Percentiles rank a stretch among this genome's conserved stretches.
phyloP scores from a whole-genome alignment of 352 stramenopile genomes.

The Saprolegnia diclina region DNA sequence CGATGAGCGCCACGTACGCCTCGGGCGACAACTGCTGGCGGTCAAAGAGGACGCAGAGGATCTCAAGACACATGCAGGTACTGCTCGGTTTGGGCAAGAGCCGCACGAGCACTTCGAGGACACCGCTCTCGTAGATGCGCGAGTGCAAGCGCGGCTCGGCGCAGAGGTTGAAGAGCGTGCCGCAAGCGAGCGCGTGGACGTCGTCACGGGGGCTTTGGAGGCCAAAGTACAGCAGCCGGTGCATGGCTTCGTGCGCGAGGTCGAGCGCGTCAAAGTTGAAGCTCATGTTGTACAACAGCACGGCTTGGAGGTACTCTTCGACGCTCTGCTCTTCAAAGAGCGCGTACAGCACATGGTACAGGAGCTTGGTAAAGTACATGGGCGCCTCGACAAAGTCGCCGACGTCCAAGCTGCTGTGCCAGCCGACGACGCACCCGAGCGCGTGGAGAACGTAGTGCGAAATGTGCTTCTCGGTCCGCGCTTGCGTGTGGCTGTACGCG shows the following conservation, averaged over 20 bases:
- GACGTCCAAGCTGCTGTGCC: constrained; percentile 33
- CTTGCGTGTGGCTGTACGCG: constrained; percentile 36
- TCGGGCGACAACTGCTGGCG: constrained; percentile 37
- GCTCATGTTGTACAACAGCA: constrained; percentile 71
- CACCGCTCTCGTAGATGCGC: constrained; percentile 34
- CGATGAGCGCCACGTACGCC: constrained; percentile 40
- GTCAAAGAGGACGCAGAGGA: constrained; percentile 62
- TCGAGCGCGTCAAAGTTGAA: constrained; percentile 58
- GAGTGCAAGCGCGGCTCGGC: constrained; percentile 54
- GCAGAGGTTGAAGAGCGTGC: constrained; percentile 59
- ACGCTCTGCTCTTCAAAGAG: constrained; percentile 36
- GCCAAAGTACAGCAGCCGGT: constrained; percentile 38
- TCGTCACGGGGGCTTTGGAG: constrained; percentile 3
- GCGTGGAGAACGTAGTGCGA: constrained; percentile 62
- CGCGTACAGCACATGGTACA: constrained; percentile 40
- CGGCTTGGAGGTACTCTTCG: constrained; percentile 54
- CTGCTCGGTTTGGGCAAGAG: constrained; percentile 36
- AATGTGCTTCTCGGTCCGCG: constrained; percentile 26
- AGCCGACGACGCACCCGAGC: constrained; percentile 53
- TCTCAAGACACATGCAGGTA: constrained; percentile 51
- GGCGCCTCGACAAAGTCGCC: constrained; percentile 50
- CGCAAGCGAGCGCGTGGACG: constrained; percentile 35
- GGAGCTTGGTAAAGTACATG: constrained; percentile 40
- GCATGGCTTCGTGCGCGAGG: constrained; percentile 35
- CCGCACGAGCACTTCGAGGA: constrained; percentile 39